phyloP scores from a whole-genome alignment of 2,329 filamentous ascomycete genomes.

The Apiospora hydei region DNA sequence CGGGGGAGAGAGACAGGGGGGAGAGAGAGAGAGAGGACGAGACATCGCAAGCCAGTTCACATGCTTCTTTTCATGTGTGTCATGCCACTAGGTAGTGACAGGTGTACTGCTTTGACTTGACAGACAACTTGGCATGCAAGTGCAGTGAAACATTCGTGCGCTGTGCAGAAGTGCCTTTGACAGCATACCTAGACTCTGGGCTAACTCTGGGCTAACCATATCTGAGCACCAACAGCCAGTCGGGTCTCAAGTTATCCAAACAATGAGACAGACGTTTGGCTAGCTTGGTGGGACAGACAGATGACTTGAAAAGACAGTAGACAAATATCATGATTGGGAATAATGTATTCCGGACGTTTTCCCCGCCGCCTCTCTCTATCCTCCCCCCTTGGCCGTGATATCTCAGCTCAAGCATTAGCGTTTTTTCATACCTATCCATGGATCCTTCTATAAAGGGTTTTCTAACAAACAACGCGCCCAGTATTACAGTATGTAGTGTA shows the following conservation, averaged over 20 bases:
- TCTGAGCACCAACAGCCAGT: no score
- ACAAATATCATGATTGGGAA: neutral
- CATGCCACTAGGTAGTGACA: neutral
- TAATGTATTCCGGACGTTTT: neutral
- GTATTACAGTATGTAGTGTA: constrained; percentile 16
- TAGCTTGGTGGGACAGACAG: neutral
- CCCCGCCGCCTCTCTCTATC: neutral
- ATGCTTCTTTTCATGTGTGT: neutral
- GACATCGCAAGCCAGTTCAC: neutral
- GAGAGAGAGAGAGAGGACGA: neutral
- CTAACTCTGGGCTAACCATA: no score
- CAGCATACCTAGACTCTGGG: no score
- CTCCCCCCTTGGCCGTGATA: neutral
- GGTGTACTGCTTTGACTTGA: constrained; percentile 1
- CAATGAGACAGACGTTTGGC: neutral
- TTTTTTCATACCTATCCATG: neutral
- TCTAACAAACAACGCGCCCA: neutral
- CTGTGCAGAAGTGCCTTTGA: neutral
- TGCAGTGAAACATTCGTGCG: neutral
- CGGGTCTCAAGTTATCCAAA: neutral
- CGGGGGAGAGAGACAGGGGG: neutral
- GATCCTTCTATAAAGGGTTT: neutral
- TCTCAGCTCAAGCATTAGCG: neutral
- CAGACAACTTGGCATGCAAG: neutral
- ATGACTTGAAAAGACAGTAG: neutral